Evolutionary conservation across 176 grass and related monocot genomes (phyloP).

Genomic region (Calamus simplicifolius): DNA sequence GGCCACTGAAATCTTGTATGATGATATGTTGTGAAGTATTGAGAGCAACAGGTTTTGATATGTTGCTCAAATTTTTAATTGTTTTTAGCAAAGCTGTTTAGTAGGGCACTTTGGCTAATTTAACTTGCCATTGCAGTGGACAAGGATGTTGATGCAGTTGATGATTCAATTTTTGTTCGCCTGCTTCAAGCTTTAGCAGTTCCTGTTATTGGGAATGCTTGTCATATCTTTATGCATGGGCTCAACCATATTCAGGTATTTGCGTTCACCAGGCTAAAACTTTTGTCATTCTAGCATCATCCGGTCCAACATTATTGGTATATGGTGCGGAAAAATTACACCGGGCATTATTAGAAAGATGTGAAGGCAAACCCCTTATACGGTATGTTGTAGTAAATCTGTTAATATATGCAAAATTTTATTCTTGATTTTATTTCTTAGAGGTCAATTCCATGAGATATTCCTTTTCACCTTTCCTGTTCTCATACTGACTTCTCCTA

Average conservation of each 20-base stretch:
- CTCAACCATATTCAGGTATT: slow-evolving; percentile 85
- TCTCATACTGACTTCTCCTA: too few relatives aligned
- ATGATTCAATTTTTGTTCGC: slow-evolving; percentile 61
- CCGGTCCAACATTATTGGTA: slow-evolving; percentile 15
- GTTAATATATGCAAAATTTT: too few relatives aligned
- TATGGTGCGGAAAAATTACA: slow-evolving; percentile 87
- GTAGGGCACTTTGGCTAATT: not conserved
- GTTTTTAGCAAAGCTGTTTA: too few relatives aligned
- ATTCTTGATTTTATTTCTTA: too few relatives aligned
- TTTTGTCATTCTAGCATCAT: not conserved
- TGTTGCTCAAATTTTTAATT: too few relatives aligned
- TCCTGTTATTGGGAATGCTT: slow-evolving; percentile 77
- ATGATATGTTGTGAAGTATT: too few relatives aligned
- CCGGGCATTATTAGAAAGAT: slow-evolving; percentile 60
- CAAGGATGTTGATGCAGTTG: slow-evolving; percentile 51
- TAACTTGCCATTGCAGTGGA: slow-evolving; percentile 32
- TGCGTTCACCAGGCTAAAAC: slow-evolving; percentile 3
- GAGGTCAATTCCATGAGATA: too few relatives aligned
- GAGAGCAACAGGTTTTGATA: too few relatives aligned
- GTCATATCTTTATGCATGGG: slow-evolving; percentile 94
- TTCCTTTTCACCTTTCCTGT: too few relatives aligned
- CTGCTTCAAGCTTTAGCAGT: slow-evolving; percentile 70
- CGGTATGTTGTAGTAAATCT: slow-evolving; percentile 26
- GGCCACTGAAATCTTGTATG: too few relatives aligned
- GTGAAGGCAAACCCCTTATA: slow-evolving; percentile 73